Evolutionary conservation across 139 green algal genomes (phyloP).

Genomic region (Gonium pectorale): DNA sequence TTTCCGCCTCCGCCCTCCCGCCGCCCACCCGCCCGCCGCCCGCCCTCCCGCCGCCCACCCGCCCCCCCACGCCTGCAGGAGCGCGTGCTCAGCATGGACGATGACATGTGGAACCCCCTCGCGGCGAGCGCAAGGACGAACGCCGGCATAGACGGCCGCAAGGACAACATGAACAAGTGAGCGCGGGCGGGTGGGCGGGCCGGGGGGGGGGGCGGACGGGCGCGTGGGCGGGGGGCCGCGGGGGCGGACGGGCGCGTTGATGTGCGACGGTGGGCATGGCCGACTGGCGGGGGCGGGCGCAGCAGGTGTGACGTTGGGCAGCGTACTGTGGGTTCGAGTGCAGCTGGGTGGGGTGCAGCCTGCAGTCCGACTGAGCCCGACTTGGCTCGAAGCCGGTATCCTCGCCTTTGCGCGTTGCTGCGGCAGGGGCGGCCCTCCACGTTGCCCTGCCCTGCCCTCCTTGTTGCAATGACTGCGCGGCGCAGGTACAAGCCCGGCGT

Average conservation of each 20-base stretch:
- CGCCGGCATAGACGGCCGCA: conserved; percentile 65
- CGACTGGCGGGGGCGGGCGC: no score
- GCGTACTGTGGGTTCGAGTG: no score
- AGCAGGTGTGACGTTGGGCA: no score
- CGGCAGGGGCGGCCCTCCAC: no score
- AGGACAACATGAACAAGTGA: conserved; percentile 46
- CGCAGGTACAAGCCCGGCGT: conserved; percentile 75
- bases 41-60: no score
- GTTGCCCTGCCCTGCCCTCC: not conserved
- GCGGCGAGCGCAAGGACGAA: conserved; percentile 61
- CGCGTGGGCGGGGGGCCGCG: not conserved
- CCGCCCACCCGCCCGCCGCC: no score
- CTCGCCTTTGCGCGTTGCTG: not conserved
- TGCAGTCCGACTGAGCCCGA: no score
- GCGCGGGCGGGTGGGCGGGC: not conserved
- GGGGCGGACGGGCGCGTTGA: no score
- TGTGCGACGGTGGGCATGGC: no score
- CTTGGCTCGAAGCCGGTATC: not conserved
- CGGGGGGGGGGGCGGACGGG: not conserved
- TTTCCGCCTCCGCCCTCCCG: no score
- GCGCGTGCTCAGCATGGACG: conserved; percentile 41
- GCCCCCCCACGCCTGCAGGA: not conserved
- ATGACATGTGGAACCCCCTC: conserved; percentile 55
- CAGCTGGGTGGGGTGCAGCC: no score
- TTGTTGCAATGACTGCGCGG: not conserved